A percentile compares a stretch with the other conserved stretches of the same genome.
Conservation (phyloP, 83 land plant genomes). For the Larix sibirica region DNA sequence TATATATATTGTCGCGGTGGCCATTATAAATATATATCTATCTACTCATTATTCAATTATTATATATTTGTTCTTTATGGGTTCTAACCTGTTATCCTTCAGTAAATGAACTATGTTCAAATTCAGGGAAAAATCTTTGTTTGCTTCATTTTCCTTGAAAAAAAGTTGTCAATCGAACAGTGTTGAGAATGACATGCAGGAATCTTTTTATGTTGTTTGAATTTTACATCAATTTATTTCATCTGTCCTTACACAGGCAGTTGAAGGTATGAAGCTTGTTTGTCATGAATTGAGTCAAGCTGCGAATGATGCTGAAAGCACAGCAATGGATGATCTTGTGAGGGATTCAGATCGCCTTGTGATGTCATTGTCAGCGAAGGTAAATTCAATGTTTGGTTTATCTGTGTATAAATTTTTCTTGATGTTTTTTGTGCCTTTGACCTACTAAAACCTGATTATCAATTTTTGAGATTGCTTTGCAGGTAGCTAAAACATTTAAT, state of each 20-base stretch:
- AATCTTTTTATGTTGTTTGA: background rate
- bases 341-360: slow-evolving; percentile 96
- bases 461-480: background rate
- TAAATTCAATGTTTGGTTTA: slow-evolving; percentile 9
- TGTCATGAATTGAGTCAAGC: slow-evolving; percentile 93
- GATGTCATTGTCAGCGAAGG: slow-evolving; percentile 80
- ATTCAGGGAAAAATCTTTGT: background rate
- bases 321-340: slow-evolving; percentile 75
- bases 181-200: background rate
- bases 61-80: no score
- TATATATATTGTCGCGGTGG: no score
- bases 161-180: background rate
- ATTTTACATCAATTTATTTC: background rate
- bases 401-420: background rate
- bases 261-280: slow-evolving; percentile 97
- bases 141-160: background rate
- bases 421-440: background rate
- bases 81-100: no score
- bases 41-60: background rate
- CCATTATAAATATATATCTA: no score
- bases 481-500: slow-evolving; percentile 97
- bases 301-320: slow-evolving; percentile 74
- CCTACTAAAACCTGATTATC: background rate
- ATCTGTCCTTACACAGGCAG: slow-evolving; percentile 66
- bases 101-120: no score